Base-by-base conservation (phyloP, 2,329 filamentous ascomycete genomes). In the Penicillium nordicum region DNA sequence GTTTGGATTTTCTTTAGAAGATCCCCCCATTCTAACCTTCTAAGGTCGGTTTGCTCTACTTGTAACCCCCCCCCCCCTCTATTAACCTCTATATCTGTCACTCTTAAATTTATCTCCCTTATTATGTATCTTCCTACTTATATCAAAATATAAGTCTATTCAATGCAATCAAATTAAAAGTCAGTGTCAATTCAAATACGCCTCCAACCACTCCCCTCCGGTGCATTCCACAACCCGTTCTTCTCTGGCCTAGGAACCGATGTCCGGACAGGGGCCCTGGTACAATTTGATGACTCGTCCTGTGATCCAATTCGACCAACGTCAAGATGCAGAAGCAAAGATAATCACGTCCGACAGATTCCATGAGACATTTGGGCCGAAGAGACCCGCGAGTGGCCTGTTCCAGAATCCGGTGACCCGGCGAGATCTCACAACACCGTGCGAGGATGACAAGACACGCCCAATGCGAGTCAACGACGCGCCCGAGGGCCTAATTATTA, bases 281-380 rank as follows among this genome's bases (percentile, higher is more conserved):
- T 58, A 63, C 63, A 57, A 57, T 41, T 45, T 45, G 30, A 57
- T 58, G 50, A 56, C 57, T 60, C 50, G 47, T 63, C 50, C 63
- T 53, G 53, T 50, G 12, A 55, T 59, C 46, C 59, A 66, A 63
- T 63, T 63, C 62, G 57, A 48, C 60, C 54, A 37, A 41, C 47
- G 50, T 43, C 40, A 51, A 38, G 55, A 53, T 63, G 61, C 59
- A 65, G 58, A 61, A 60, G 59, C 58, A 66, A 36, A 57, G 58
- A 52, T 54, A 50, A 37, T 46, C 53, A 60, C 52, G 59, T 65
- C 60, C 63, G 58, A 56, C 57, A 54, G 52, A 49, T 60, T 61
- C 61, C 64, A 60, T 66, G 60, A 66, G 63, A 65, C 63, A 63
- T 66, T 65, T 66, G 48, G 60, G 56, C 63, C 63, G 62, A 63